These are phyloP conservation scores for Camellia sinensis DNA, from an alignment of 148 eudicot species.

Conservation along the genomic window DNA sequence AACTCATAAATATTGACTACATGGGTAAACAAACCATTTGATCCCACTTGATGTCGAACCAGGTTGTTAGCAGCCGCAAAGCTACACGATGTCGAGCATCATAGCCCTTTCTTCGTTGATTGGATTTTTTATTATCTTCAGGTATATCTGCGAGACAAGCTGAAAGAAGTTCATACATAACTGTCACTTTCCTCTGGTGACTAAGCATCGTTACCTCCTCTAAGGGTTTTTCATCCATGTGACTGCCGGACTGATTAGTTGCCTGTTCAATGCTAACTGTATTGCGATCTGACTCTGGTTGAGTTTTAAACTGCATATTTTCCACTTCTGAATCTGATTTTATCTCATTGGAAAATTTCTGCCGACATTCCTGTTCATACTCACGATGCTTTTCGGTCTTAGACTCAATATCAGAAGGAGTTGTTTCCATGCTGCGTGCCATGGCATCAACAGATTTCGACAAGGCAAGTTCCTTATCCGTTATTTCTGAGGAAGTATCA, in stretches of 20 bases:
- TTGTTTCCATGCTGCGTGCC: conserved; percentile 53
- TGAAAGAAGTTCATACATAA: conserved; percentile 81
- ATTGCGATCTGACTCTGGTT: conserved; percentile 26
- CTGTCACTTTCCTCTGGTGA: conserved; percentile 64
- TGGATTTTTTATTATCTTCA: conserved; percentile 43
- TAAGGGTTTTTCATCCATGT: conserved; percentile 43
- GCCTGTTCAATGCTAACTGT: conserved; percentile 27
- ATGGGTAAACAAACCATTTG: conserved; percentile 51
- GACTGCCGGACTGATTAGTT: conserved; percentile 30
- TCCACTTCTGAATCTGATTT: conserved; percentile 35
- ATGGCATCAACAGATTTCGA: conserved; percentile 65
- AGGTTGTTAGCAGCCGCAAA: conserved; percentile 70
- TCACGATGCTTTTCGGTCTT: conserved; percentile 41
- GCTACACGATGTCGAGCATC: conserved; percentile 92
- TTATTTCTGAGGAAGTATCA: conserved; percentile 41
- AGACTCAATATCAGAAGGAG: conserved; percentile 35
- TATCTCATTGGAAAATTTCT: conserved; percentile 46
- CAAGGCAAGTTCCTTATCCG: conserved; percentile 58
- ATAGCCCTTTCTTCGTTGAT: conserved; percentile 59
- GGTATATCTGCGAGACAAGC: conserved; percentile 76
- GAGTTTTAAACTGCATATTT: conserved; percentile 26
- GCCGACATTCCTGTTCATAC: conserved; percentile 56
- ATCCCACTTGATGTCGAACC: conserved; percentile 82
- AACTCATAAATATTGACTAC: neutral
- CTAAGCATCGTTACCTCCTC: conserved; percentile 61